Base-by-base conservation (phyloP, 768 basidiomycete species). In the Mycena sanguinolenta region DNA sequence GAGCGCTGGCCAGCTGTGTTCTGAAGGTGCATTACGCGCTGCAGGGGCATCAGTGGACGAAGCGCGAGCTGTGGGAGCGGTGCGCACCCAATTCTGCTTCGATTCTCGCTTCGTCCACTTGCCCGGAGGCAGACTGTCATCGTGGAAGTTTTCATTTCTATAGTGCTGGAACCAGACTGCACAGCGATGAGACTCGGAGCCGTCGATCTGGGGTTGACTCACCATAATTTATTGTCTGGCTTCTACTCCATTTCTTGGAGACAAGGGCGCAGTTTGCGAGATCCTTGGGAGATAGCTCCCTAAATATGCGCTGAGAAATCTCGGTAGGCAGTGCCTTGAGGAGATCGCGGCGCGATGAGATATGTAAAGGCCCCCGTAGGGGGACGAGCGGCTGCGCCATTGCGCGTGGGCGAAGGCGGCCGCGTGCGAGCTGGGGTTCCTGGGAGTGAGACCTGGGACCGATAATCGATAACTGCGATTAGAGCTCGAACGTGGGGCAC, bases 121-220 rank as follows among this genome's bases (percentile, higher is more conserved):
- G 39, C 92, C 94, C 13, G 91, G 87, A 4, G 93, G 92, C 58
- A 94, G 79, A 67, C 88, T 90, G 34, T 91, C 90, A 70, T 95
- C 93, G 52, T 95, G 91, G 73, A 98, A 95, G 74, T 92, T 91
- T 70, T 96, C 94, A 73, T 92, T 94, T 63, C 96, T 85, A 78
- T 95, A 96, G 73, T 94, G 92, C 73, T 94, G 93, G 83, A 97
- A 98, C 96, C 96, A 98, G 13, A 97, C 96, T 98, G 75, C 39
- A 39, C 25, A 17, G 53, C 10, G 73, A 25, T 34, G 17, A 59
- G 28, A 21, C 53, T n/a, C 38, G n/a, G 19, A 38, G 10, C 36
- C 53, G 23, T 2, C 42, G 58, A 72, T 28, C 46, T 44, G 10
- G 73, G 16, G 28, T n/a, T 1, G 42, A 77, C 85, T 64, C 69